These are phyloP conservation scores for Cadophora luteo-olivacea DNA, from an alignment of 2,329 filamentous ascomycete species.

Conservation along the genomic window DNA sequence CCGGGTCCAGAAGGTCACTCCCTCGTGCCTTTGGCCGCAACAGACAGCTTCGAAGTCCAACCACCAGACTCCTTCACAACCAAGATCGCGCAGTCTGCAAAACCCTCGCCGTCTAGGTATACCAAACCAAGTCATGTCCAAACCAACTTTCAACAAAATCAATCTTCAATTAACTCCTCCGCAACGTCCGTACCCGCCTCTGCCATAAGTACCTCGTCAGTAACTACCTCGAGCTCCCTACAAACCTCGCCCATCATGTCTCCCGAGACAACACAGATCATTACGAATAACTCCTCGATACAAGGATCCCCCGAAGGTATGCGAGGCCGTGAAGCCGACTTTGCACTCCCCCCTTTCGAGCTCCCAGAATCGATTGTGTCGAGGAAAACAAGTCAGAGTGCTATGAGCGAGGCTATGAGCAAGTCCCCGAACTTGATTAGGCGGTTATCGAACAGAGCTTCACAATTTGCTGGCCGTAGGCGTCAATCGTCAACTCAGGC, in stretches of 20 bases:
- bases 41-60: constrained; percentile 20
- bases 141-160: constrained; percentile 40
- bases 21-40: constrained; percentile 13
- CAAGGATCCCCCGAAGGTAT: constrained; percentile 71
- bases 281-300: constrained; percentile 67
- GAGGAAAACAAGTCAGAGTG: constrained; percentile 64
- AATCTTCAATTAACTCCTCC: constrained; percentile 37
- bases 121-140: constrained; percentile 43
- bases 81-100: constrained; percentile 32
- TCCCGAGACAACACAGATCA: constrained; percentile 55
- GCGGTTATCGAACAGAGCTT: constrained; percentile 81
- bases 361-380: constrained; percentile 76
- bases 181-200: constrained; percentile 56
- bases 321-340: constrained; percentile 60
- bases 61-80: constrained; percentile 26
- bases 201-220: constrained; percentile 61
- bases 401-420: constrained; percentile 67
- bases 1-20: constrained; percentile 34
- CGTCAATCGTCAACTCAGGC: constrained; percentile 80
- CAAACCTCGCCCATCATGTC: constrained; percentile 64
- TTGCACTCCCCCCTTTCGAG: constrained; percentile 63
- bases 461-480: constrained; percentile 69
- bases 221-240: constrained; percentile 58
- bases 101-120: constrained; percentile 33
- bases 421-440: constrained; percentile 77